Evolutionary conservation across 805 yeast genomes (phyloP).

Genomic region (Candida morakotiae): DNA sequence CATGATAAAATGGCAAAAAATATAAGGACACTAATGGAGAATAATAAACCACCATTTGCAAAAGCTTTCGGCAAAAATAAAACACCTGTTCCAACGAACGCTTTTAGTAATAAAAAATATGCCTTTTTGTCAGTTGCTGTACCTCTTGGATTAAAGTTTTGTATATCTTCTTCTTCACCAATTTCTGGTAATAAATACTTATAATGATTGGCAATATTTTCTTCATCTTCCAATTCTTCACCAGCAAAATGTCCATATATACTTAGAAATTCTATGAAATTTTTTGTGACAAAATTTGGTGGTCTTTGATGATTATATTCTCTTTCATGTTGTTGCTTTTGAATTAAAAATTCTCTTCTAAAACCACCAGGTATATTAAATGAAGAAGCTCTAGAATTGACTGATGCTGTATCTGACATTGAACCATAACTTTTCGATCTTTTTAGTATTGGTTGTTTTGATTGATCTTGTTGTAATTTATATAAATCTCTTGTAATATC

Average conservation of each 20-base stretch:
- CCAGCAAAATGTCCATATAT: conserved; percentile 87
- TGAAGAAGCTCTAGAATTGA: conserved; percentile 52
- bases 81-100: conserved; percentile 76
- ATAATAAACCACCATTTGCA: conserved; percentile 65
- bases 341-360: conserved; percentile 61
- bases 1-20: conserved; percentile 68
- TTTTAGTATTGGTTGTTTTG: conserved; percentile 11
- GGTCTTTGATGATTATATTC: conserved; percentile 12
- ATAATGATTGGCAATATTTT: conserved; percentile 53
- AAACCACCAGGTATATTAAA: conserved; percentile 81
- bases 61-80: conserved; percentile 68
- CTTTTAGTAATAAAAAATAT: conserved; percentile 65
- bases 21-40: conserved; percentile 48
- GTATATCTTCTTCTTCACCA: conserved; percentile 18
- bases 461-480: conserved; percentile 17
- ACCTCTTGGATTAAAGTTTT: conserved; percentile 40
- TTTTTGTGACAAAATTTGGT: conserved; percentile 58
- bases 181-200: conserved; percentile 28
- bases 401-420: neutral
- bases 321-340: conserved; percentile 20
- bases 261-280: conserved; percentile 72
- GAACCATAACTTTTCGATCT: conserved; percentile 14
- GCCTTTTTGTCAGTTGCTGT: conserved; percentile 74
- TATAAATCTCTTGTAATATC: conserved; percentile 50
- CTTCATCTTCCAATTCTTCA: conserved; percentile 68